These are phyloP conservation scores for Gonapodya sp. DNA, from an alignment of 192 early-diverging fungal genomes.

Conservation along the genomic window DNA sequence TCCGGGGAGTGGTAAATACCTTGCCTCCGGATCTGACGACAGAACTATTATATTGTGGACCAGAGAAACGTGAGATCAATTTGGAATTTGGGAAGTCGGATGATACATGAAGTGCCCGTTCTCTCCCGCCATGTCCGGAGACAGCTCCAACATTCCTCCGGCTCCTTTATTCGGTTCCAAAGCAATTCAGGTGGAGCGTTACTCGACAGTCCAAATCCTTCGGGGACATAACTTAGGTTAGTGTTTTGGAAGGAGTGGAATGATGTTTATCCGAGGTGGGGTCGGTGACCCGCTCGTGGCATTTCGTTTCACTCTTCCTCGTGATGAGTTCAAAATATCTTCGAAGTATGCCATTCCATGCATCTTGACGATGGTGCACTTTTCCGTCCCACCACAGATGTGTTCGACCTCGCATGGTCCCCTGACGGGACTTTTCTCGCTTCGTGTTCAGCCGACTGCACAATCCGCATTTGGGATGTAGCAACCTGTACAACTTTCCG, in stretches of 20 bases:
- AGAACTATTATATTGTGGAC: conserved; percentile 86
- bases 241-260: no score
- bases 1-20: conserved; percentile 49
- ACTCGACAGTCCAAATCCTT: background rate
- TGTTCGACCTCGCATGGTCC: conserved; percentile 89
- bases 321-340: no score
- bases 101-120: no score
- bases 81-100: no score
- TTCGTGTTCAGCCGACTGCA: conserved; percentile 78
- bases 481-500: conserved; percentile 50
- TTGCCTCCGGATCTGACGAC: conserved; percentile 91
- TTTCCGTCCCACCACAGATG: conserved; percentile 58
- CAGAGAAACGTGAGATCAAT: conserved; percentile 41
- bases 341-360: no score
- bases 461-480: conserved; percentile 79
- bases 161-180: background rate
- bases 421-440: conserved; percentile 74
- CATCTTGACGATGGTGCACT: background rate
- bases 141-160: background rate
- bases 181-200: background rate
- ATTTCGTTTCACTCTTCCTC: background rate
- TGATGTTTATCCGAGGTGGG: no score
- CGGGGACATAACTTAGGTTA: background rate
- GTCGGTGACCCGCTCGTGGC: background rate
- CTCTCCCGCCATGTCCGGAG: no score